Evolutionary conservation across 2,329 filamentous ascomycete genomes (phyloP).

Genomic region (Talaromyces piceae): DNA sequence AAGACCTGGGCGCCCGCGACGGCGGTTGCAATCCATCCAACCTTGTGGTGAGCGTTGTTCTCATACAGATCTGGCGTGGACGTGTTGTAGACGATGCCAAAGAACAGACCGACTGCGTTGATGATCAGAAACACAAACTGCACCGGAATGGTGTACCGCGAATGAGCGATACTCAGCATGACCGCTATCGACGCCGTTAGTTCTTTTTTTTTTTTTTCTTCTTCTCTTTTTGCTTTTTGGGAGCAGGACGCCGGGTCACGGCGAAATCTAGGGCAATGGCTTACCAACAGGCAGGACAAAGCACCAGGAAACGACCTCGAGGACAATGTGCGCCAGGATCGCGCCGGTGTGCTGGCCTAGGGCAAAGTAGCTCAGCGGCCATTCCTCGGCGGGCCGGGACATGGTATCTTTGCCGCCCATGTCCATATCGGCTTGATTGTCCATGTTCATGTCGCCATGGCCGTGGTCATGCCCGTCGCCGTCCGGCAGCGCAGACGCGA

Average conservation of each 20-base stretch:
- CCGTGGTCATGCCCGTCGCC: slow-evolving; percentile 19
- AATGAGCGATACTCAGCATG: slow-evolving; percentile 77
- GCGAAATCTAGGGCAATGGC: no score
- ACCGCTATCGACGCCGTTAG: slow-evolving; percentile 52
- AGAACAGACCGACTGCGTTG: slow-evolving; percentile 58
- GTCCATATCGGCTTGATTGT: slow-evolving; percentile 22
- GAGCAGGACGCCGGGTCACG: no score
- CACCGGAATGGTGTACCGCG: slow-evolving; percentile 60
- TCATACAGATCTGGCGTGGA: slow-evolving; percentile 80
- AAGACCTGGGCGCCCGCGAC: slow-evolving; percentile 62
- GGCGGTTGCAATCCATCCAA: slow-evolving; percentile 77
- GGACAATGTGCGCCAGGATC: slow-evolving; percentile 62
- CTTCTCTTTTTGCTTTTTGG: no score
- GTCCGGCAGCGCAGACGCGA: slow-evolving; percentile 17
- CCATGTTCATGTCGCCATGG: slow-evolving; percentile 21
- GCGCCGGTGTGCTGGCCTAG: slow-evolving; percentile 32
- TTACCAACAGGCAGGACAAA: slow-evolving; percentile 65
- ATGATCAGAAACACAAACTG: slow-evolving; percentile 62
- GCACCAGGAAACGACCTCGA: slow-evolving; percentile 67
- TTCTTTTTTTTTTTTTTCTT: no score
- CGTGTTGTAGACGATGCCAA: slow-evolving; percentile 66
- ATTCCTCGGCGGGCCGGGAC: slow-evolving; percentile 16
- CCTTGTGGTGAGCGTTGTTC: slow-evolving; percentile 79
- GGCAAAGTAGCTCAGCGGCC: slow-evolving; percentile 35
- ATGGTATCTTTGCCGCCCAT: slow-evolving; percentile 13